Evolutionary conservation across 75 land plant species (phyloP).

Genomic region (Pinus taeda): DNA sequence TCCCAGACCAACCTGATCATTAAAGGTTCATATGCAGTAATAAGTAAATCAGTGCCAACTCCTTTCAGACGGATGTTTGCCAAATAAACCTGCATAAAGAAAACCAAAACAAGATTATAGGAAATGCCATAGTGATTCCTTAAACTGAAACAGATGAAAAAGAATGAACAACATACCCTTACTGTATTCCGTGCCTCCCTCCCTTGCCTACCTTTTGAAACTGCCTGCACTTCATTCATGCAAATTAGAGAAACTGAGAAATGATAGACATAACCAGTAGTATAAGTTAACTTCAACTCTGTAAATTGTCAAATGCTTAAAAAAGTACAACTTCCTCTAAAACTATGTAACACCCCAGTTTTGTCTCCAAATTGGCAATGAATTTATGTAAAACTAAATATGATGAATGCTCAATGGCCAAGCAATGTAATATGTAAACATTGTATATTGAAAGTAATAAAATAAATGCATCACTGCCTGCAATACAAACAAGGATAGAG

Average conservation of each 20-base stretch:
- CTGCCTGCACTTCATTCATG: slow-evolving; percentile 39
- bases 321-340: too few species aligned
- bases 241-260: not conserved
- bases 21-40: slow-evolving; percentile 82
- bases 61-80: slow-evolving; percentile 81
- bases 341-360: too few species aligned
- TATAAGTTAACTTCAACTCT: too few species aligned
- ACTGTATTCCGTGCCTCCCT: slow-evolving; percentile 80
- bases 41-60: slow-evolving; percentile 79
- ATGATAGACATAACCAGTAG: not conserved
- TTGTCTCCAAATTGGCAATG: too few species aligned
- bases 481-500: too few species aligned
- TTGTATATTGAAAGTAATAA: too few species aligned
- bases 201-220: slow-evolving; percentile 92
- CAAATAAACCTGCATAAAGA: slow-evolving; percentile 64
- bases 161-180: slow-evolving; percentile 37
- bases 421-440: too few species aligned
- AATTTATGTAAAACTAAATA: too few species aligned
- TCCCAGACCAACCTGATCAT: slow-evolving; percentile 60
- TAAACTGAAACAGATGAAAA: not conserved
- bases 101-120: not conserved
- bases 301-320: too few species aligned
- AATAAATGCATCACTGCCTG: too few species aligned
- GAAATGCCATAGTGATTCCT: not conserved
- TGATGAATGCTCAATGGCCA: too few species aligned